Base-by-base conservation (phyloP, 83 land plant species). In the Picea engelmannii region DNA sequence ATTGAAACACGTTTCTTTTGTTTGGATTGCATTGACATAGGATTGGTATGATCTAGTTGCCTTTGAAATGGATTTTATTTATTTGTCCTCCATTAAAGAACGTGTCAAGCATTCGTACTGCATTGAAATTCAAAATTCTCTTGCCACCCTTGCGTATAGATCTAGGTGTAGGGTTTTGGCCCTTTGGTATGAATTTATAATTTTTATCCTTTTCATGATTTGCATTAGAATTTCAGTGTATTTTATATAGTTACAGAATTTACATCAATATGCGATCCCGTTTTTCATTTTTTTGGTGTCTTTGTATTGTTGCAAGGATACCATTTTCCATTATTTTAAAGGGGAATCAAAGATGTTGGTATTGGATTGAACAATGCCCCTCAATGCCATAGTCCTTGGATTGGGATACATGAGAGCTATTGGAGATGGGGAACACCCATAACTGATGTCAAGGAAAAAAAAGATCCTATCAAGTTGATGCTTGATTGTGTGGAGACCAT, bases 401-500 rank as follows among this genome's bases (percentile, higher is more conserved):
- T 61, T 87, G 5, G 89, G 89, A 27, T 80, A 87, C 76, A 42
- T 87, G 80, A 62, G 81, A 27, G 83, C 89, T 31, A 61, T 62
- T 27, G 87, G 58, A 64, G 74, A 67, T 17, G 81, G 71, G 25
- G 84, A 10, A 58, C 68, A 7, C 24, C 80, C 3, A 21, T 63
- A n/a, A 79, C 67, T 44, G 84, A 60, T 71, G 75, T 70, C 27
- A 66, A 55, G 40, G 89, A n/a, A 31, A 84, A 18, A 84, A 77
- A 69, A 66, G 87, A 87, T 71, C 69, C 84, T 4, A 81, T 87
- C 16, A 87, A 87, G 78, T 67, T 87, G 84, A 87, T 87, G 89
- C 84, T 87, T 21, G 87, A 87, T 78, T 87, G 87, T 55, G 87
- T 87, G 0, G 89, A 87, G 82, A 87, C 87, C 24, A 87, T 87